Percentiles rank a stretch among this genome's conserved stretches.
These are phyloP conservation scores for Telfairia occidentalis DNA, from an alignment of 331 rosid species.

Conservation along the genomic window DNA sequence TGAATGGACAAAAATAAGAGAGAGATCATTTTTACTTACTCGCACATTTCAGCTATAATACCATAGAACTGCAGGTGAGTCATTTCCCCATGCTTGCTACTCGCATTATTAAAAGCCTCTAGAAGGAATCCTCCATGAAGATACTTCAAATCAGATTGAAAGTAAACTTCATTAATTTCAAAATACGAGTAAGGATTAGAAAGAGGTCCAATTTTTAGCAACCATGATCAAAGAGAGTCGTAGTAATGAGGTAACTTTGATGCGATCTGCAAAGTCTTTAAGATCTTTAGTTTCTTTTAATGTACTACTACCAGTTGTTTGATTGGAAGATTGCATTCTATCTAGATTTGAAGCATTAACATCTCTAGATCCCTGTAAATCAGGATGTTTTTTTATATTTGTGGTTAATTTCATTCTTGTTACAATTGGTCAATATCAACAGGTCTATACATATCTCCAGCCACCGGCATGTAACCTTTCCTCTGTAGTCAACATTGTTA, in stretches of 20 bases:
- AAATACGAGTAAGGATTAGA: conserved; percentile 17
- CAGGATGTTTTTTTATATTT: conserved; percentile 23
- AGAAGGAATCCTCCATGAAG: conserved; percentile 57
- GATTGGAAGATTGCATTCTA: conserved; percentile 29
- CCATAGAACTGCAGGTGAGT: conserved; percentile 40
- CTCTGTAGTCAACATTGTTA: conserved; percentile 43
- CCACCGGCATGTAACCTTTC: conserved; percentile 86
- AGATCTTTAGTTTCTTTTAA: conserved; percentile 51
- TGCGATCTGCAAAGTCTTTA: conserved; percentile 48
- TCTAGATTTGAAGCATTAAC: conserved; percentile 33
- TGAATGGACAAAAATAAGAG: neutral
- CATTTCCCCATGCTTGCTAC: conserved; percentile 38
- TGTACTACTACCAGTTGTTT: conserved; percentile 25
- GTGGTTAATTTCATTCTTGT: conserved; percentile 18
- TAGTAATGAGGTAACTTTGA: conserved; percentile 41
- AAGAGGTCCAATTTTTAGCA: neutral
- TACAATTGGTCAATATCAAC: conserved; percentile 94
- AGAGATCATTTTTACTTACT: conserved; percentile 29
- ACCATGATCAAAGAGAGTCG: conserved; percentile 16
- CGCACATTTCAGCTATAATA: conserved; percentile 45
- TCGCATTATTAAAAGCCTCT: conserved; percentile 32
- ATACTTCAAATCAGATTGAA: conserved; percentile 67
- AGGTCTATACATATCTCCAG: conserved; percentile 97
- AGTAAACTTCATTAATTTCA: conserved; percentile 62
- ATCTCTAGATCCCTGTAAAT: conserved; percentile 29